These are phyloP conservation scores for Colletotrichum navitas DNA, from an alignment of 2,329 filamentous ascomycete species.

Conservation along the genomic window DNA sequence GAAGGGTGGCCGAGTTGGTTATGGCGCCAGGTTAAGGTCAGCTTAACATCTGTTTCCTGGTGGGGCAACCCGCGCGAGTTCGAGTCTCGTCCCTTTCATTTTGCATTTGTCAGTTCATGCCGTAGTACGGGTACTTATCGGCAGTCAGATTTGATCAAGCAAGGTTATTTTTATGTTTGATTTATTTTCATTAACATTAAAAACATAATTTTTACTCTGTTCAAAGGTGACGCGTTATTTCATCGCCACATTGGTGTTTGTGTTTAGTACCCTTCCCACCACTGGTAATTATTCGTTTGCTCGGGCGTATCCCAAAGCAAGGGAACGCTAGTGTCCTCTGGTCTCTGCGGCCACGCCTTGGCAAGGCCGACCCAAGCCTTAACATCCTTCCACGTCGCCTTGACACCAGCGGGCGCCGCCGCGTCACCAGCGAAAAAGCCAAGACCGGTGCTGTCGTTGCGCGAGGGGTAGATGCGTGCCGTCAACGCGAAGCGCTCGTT, in stretches of 20 bases:
- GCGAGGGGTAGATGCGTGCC: slow-evolving; percentile 42
- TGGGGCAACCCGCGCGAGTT: slow-evolving; percentile 43
- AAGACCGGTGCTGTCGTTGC: slow-evolving; percentile 41
- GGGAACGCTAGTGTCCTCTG: slow-evolving; percentile 34
- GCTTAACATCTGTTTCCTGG: slow-evolving; percentile 42
- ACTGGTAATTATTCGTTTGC: slow-evolving; percentile 40
- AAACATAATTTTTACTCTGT: slow-evolving; percentile 13
- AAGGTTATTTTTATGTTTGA: not conserved
- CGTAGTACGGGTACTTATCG: fast-evolving
- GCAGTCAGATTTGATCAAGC: not conserved
- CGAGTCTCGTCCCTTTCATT: slow-evolving; percentile 42
- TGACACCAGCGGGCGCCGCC: slow-evolving; percentile 5
- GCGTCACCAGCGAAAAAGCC: slow-evolving; percentile 39
- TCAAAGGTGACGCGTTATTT: slow-evolving; percentile 15
- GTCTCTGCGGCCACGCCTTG: slow-evolving; percentile 41
- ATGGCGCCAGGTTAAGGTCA: slow-evolving; percentile 43
- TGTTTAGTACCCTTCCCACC: slow-evolving; percentile 39
- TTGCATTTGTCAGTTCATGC: not conserved
- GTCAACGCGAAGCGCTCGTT: slow-evolving; percentile 42
- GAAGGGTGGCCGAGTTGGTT: slow-evolving; percentile 43
- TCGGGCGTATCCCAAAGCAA: slow-evolving; percentile 39
- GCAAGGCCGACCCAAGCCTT: slow-evolving; percentile 39
- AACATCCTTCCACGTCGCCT: slow-evolving; percentile 34
- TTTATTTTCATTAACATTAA: not conserved
- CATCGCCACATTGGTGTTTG: not conserved